Evolutionary conservation across 495 filamentous ascomycete species (phyloP).

Genomic region (Apiosordaria backusii): DNA sequence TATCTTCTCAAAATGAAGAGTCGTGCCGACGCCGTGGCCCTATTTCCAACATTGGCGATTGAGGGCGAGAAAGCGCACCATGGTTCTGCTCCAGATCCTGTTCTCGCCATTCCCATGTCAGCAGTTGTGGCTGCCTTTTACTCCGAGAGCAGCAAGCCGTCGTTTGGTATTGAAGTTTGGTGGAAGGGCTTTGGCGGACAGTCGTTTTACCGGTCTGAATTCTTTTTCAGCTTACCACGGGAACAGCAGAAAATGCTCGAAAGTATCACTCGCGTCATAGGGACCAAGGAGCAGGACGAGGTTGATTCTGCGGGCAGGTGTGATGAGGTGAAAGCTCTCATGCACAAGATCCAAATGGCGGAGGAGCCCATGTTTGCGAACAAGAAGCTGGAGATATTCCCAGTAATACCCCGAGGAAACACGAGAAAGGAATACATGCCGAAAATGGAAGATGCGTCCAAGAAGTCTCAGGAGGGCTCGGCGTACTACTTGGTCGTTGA

Average conservation of each 20-base stretch:
- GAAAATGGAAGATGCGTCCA: conserved; percentile 43
- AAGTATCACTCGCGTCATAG: conserved; percentile 60
- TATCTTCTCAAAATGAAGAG: conserved; percentile 79
- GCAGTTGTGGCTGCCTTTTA: conserved; percentile 75
- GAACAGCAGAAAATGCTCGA: conserved; percentile 75
- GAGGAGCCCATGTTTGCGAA: conserved; percentile 66
- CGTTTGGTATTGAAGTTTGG: conserved; percentile 81
- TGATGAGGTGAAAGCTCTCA: conserved; percentile 58
- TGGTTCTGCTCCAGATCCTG: conserved; percentile 25
- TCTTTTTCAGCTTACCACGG: conserved; percentile 68
- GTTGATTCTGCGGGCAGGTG: conserved; percentile 53
- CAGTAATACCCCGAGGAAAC: conserved; percentile 72
- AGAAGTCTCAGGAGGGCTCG: conserved; percentile 72
- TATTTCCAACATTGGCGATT: conserved; percentile 36
- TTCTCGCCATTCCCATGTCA: conserved; percentile 56
- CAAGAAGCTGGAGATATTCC: conserved; percentile 71
- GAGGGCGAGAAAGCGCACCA: conserved; percentile 14
- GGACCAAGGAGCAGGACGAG: conserved; percentile 35
- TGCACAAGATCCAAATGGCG: conserved; percentile 62
- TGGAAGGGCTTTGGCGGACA: conserved; percentile 60
- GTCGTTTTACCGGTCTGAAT: conserved; percentile 48
- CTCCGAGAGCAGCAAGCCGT: conserved; percentile 73
- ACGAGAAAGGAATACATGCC: conserved; percentile 41
- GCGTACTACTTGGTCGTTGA: conserved; percentile 86
- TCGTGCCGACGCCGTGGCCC: conserved; percentile 56